phyloP scores from a whole-genome alignment of 495 filamentous ascomycete species.

The Beverwykella pulmonaria region DNA sequence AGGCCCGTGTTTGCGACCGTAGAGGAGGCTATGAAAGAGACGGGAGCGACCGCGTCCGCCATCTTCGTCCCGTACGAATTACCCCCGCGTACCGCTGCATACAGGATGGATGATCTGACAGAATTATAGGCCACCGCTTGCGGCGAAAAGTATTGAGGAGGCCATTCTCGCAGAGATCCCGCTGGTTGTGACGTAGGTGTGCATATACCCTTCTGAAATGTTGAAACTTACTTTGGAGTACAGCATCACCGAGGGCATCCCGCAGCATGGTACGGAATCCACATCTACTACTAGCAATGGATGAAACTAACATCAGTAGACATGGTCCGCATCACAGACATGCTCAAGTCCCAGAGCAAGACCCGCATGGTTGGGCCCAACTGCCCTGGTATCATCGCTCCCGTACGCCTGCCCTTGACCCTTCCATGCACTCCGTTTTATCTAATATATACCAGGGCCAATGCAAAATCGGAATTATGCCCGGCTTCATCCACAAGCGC shows the following conservation, averaged over 20 bases:
- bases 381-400: constrained; percentile 97
- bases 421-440: constrained; percentile 20
- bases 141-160: constrained; percentile 94
- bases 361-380: constrained; percentile 96
- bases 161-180: constrained; percentile 89
- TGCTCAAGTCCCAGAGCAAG: constrained; percentile 96
- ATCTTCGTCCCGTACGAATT: constrained; percentile 91
- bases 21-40: constrained; percentile 83
- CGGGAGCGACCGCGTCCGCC: constrained; percentile 85
- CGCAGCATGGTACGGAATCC: constrained; percentile 76
- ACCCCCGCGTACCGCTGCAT: background rate
- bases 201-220: background rate
- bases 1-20: constrained; percentile 93
- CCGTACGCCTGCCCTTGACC: constrained; percentile 53
- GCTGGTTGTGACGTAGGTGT: constrained; percentile 79
- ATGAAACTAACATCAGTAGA: constrained; percentile 55
- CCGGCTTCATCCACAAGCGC: constrained; percentile 99
- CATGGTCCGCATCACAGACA: constrained; percentile 98
- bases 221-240: constrained; percentile 30
- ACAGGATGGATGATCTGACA: constrained; percentile 25
- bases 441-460: constrained; percentile 65
- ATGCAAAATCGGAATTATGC: constrained; percentile 99
- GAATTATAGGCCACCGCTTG: constrained; percentile 74
- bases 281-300: background rate
- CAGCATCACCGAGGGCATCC: constrained; percentile 96